Evolutionary conservation across 345 rosid species (phyloP), one percentile per base, ranked within the genome.

Genomic region (Kandelia obovata): DNA sequence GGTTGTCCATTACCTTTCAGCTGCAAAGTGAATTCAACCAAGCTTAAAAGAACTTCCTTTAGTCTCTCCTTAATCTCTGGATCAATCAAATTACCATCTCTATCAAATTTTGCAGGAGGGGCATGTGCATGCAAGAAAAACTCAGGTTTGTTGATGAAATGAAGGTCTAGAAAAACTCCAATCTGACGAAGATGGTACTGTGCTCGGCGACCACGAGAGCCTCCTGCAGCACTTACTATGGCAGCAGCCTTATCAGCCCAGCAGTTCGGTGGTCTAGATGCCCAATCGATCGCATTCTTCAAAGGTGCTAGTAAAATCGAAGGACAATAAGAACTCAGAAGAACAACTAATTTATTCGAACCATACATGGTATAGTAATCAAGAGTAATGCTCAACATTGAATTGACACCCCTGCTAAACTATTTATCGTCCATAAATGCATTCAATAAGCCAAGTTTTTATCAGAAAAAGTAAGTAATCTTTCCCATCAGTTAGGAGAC

Each of bases 261-360:
- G 35, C 87, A 89, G 37, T 91, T 94, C 6, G 96, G 96, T 1
- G 95, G 20, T 76, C 96, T 83, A 13, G 97, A 94, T 25, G 89
- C 98, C 97, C 97, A 94, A 63, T 94, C 98, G 25, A 94, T 70
- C 0, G 96, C 96, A 66, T 94, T 94, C 88, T 94, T 94, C 78
- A 91, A 68, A 30, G 95, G 89, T 17, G 83, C 96, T 94, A 71
- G 59, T 28, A 65, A n/a, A 35, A 28, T 8, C 8, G 1, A 32
- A 43, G 31, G 25, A n/a, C 39, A 64, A 17, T 5, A n/a, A 26
- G 6, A 3, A 32, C 19, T 59, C 23, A 0, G 27, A 9, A 71
- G 15, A 17, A 28, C 19, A 32, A 43, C 19, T 11, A 43, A 11
- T 43, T 43, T 43, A 43, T 43, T 43, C 0, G 0, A 43, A 43